A percentile compares a stretch with the other conserved stretches of the same genome.
phyloP scores from a whole-genome alignment of 129 eudicot genomes.

The Solidago caesia region DNA sequence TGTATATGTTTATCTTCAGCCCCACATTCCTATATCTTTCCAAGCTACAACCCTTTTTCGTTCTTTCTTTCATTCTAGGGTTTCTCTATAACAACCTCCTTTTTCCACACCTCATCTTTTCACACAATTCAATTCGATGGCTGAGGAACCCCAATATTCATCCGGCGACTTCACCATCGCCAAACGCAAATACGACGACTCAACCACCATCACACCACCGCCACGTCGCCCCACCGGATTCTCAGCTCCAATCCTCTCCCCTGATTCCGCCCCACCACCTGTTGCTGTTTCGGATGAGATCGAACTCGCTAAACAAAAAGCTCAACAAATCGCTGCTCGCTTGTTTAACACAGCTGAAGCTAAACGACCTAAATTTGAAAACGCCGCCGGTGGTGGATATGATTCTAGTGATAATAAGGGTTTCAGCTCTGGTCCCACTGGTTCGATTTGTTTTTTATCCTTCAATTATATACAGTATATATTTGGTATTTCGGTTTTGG shows the following conservation, averaged over 20 bases:
- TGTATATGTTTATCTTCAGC: too few relatives aligned
- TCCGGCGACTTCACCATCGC: conserved; percentile 37
- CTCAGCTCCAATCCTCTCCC: conserved; percentile 59
- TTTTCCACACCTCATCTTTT: conserved; percentile 4
- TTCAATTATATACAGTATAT: background rate
- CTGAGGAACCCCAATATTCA: conserved; percentile 67
- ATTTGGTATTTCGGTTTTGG: conserved; percentile 15
- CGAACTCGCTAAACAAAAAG: conserved; percentile 64
- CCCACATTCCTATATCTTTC: too few relatives aligned
- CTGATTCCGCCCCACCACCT: conserved; percentile 54
- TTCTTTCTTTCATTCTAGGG: conserved; percentile 37
- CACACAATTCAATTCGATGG: conserved; percentile 41
- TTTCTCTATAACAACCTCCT: conserved; percentile 26
- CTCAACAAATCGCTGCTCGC: conserved; percentile 76
- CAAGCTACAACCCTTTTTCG: background rate
- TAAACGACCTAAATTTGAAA: conserved; percentile 78
- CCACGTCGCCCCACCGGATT: conserved; percentile 74
- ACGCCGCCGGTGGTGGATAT: conserved; percentile 59
- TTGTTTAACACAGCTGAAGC: conserved; percentile 61
- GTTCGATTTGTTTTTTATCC: conserved; percentile 26
- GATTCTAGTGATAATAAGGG: conserved; percentile 46
- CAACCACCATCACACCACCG: conserved; percentile 50
- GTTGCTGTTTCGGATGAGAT: conserved; percentile 37
- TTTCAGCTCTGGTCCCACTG: conserved; percentile 46
- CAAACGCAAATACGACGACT: conserved; percentile 88